phyloP scores from a whole-genome alignment of 768 basidiomycete species.

The Boletellus emodensis region DNA sequence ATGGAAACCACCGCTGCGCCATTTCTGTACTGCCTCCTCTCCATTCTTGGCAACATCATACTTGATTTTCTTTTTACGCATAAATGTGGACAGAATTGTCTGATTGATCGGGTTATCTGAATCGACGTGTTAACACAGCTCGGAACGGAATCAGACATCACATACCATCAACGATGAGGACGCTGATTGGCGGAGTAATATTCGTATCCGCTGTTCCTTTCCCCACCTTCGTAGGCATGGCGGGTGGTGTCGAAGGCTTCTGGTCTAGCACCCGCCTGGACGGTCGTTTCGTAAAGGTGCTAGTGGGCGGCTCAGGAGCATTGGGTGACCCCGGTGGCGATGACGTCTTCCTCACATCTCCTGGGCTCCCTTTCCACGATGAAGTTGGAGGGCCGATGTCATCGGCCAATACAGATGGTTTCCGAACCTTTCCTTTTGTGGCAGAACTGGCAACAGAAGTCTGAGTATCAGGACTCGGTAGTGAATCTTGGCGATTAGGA shows the following conservation, averaged over 20 bases:
- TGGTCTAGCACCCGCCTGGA: conserved; percentile 31
- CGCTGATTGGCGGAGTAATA: conserved; percentile 94
- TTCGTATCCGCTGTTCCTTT: conserved; percentile 56
- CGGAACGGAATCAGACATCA: conserved; percentile 8
- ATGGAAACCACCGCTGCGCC: conserved; percentile 90
- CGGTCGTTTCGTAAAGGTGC: conserved; percentile 25
- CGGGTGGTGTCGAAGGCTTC: conserved; percentile 24
- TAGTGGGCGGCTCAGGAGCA: conserved; percentile 22
- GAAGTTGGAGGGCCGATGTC: conserved; percentile 15
- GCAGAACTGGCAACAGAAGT: conserved; percentile 1
- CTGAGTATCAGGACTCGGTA: conserved; percentile 20
- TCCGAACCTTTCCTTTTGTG: conserved; percentile 26
- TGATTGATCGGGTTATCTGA: conserved; percentile 98
- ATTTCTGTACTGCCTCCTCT: conserved; percentile 92
- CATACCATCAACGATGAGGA: conserved; percentile 95
- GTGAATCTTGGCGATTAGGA: conserved; percentile 24
- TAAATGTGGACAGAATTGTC: conserved; percentile 93
- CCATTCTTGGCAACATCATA: conserved; percentile 94
- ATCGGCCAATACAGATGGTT: conserved; percentile 30
- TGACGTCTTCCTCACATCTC: conserved; percentile 30
- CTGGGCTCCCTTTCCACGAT: conserved; percentile 24
- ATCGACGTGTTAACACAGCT: conserved; percentile 10
- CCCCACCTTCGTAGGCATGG: conserved; percentile 41
- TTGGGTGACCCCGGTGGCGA: conserved; percentile 35
- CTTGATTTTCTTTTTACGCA: conserved; percentile 94